Evolutionary conservation across 768 basidiomycete genomes (phyloP).

Genomic region (Tremella fuciformis): DNA sequence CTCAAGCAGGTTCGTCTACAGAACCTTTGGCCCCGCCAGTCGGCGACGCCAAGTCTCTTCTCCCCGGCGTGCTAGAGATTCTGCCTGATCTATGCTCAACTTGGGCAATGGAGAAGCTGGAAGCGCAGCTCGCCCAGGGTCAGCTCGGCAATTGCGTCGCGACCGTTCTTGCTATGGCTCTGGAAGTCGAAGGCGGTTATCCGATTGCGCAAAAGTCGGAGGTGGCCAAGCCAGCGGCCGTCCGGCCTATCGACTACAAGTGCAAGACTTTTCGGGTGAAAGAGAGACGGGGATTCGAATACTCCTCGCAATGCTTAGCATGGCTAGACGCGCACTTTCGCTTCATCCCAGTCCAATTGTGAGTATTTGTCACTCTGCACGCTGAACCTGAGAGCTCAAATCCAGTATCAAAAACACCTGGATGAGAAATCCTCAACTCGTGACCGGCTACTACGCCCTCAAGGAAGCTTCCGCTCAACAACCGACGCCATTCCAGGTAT

Average conservation of each 20-base stretch:
- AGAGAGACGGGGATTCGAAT: neutral
- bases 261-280: neutral
- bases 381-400: no score
- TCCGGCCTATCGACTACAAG: slow-evolving; percentile 4
- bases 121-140: slow-evolving; percentile 8
- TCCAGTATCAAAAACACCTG: no score
- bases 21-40: neutral
- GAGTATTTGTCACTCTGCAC: neutral
- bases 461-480: no score
- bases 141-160: slow-evolving; percentile 6
- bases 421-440: no score
- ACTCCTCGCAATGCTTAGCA: neutral
- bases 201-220: slow-evolving; percentile 12
- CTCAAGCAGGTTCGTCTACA: no score
- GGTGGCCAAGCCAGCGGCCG: neutral
- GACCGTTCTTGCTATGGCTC: slow-evolving; percentile 22
- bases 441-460: no score
- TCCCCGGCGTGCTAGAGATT: slow-evolving; percentile 29
- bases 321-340: neutral
- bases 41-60: slow-evolving; percentile 11
- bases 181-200: slow-evolving; percentile 32
- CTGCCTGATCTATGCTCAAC: slow-evolving; percentile 28
- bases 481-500: no score
- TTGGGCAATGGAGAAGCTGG: slow-evolving; percentile 18
- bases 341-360: neutral